Evolutionary conservation across 202 grass and related monocot species (phyloP).

Genomic region (Panicum virgatum): DNA sequence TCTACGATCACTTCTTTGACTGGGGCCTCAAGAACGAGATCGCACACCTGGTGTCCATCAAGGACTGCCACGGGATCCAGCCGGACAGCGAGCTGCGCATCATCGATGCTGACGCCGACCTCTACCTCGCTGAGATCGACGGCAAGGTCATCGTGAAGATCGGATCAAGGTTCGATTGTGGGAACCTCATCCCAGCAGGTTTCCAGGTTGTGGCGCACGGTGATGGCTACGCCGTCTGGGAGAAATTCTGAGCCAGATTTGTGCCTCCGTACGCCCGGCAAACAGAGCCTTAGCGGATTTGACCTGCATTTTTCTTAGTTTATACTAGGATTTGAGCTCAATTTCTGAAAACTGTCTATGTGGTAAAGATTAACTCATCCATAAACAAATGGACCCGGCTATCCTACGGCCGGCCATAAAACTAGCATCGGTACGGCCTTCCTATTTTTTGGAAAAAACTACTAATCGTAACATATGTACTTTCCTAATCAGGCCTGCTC

Average conservation of each 20-base stretch:
- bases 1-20: constrained; percentile 78
- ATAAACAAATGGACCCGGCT: too few species aligned
- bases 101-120: constrained; percentile 67
- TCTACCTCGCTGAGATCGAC: constrained; percentile 78
- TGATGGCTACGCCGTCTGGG: constrained; percentile 64
- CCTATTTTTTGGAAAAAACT: too few species aligned
- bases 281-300: not conserved
- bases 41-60: constrained; percentile 52
- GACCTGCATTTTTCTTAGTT: too few species aligned
- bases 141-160: constrained; percentile 68
- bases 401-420: too few species aligned
- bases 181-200: constrained; percentile 45
- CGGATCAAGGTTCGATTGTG: constrained; percentile 46
- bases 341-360: too few species aligned
- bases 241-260: constrained; percentile 34
- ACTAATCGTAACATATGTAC: too few species aligned
- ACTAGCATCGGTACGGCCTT: too few species aligned
- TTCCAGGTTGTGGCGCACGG: constrained; percentile 58
- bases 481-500: too few species aligned
- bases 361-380: too few species aligned
- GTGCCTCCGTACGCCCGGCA: too few species aligned
- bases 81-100: constrained; percentile 59
- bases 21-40: constrained; percentile 74
- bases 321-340: too few species aligned
- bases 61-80: constrained; percentile 51